Percentiles rank a stretch among this genome's conserved stretches.
Evolutionary conservation across 176 grass and related monocot genomes (phyloP).

Genomic region (Cymbopogon citratus): DNA sequence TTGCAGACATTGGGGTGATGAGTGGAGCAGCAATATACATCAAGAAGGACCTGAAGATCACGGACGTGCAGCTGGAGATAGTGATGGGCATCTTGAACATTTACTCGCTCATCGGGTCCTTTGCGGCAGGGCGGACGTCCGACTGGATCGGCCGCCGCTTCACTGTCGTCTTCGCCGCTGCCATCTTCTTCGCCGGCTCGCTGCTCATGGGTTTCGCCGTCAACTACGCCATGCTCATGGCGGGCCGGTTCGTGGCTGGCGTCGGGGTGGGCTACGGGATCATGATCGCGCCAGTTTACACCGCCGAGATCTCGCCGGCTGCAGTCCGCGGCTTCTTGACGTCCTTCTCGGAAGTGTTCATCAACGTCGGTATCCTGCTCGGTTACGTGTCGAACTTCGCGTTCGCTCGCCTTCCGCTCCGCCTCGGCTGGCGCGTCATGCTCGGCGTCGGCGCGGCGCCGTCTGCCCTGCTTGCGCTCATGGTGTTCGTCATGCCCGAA

Average conservation of each 20-base stretch:
- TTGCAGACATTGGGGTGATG: too few species aligned
- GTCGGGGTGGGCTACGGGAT: conserved; percentile 54
- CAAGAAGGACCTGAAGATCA: conserved; percentile 41
- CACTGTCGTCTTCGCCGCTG: conserved; percentile 39
- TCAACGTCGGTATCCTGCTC: conserved; percentile 58
- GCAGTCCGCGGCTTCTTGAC: conserved; percentile 40
- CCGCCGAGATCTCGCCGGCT: conserved; percentile 52
- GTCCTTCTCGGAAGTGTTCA: conserved; percentile 53
- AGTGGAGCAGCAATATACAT: conserved; percentile 14
- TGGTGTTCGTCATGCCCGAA: conserved; percentile 51
- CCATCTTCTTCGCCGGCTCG: conserved; percentile 47
- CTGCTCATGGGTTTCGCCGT: conserved; percentile 51
- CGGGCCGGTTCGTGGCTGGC: conserved; percentile 48
- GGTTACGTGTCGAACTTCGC: conserved; percentile 56
- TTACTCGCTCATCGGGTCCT: conserved; percentile 50
- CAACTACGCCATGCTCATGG: conserved; percentile 48
- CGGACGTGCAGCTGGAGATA: conserved; percentile 51
- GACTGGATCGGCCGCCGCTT: conserved; percentile 63
- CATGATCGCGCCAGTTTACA: conserved; percentile 64
- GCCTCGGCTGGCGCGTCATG: conserved; percentile 66
- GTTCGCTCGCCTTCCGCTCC: conserved; percentile 25
- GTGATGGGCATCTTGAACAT: conserved; percentile 51
- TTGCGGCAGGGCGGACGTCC: conserved; percentile 44
- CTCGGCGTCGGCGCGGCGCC: conserved; percentile 50
- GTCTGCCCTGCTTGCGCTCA: conserved; percentile 33